Conservation (phyloP, 2,329 filamentous ascomycete species). For the Aureobasidium sp. region DNA sequence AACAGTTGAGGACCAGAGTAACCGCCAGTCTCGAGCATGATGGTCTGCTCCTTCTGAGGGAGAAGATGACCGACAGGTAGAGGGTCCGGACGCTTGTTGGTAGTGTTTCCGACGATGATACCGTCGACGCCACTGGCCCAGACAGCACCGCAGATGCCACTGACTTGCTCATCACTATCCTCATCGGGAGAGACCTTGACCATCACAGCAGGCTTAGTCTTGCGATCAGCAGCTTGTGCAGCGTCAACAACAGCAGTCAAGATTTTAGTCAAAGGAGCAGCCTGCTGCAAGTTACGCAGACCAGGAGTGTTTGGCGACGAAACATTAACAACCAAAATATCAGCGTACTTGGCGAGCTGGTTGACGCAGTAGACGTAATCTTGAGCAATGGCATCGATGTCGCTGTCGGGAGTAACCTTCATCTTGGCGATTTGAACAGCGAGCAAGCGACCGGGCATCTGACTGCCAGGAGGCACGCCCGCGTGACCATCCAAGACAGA, state of each 20-base stretch:
- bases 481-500: slow-evolving; percentile 69
- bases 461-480: slow-evolving; percentile 68
- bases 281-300: slow-evolving; percentile 74
- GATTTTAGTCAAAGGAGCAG: slow-evolving; percentile 72
- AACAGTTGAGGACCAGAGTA: slow-evolving; percentile 90
- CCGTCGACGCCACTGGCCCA: slow-evolving; percentile 81
- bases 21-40: slow-evolving; percentile 70
- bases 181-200: slow-evolving; percentile 98
- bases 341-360: slow-evolving; percentile 75
- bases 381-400: slow-evolving; percentile 69
- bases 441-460: slow-evolving; percentile 66
- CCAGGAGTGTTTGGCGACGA: slow-evolving; percentile 95
- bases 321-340: slow-evolving; percentile 96
- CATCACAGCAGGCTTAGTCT: slow-evolving; percentile 74
- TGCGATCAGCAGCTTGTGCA: slow-evolving; percentile 59
- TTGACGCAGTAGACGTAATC: slow-evolving; percentile 87
- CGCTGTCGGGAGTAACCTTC: slow-evolving; percentile 76
- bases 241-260: slow-evolving; percentile 75
- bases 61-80: slow-evolving; percentile 59
- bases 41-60: slow-evolving; percentile 54
- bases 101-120: slow-evolving; percentile 95
- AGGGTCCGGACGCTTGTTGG: slow-evolving; percentile 67
- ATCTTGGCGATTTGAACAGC: slow-evolving; percentile 96
- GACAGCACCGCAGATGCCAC: slow-evolving; percentile 80
- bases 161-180: slow-evolving; percentile 73